These are phyloP conservation scores for Syzygium oleosum DNA, from an alignment of 345 rosid genomes.

Conservation along the genomic window DNA sequence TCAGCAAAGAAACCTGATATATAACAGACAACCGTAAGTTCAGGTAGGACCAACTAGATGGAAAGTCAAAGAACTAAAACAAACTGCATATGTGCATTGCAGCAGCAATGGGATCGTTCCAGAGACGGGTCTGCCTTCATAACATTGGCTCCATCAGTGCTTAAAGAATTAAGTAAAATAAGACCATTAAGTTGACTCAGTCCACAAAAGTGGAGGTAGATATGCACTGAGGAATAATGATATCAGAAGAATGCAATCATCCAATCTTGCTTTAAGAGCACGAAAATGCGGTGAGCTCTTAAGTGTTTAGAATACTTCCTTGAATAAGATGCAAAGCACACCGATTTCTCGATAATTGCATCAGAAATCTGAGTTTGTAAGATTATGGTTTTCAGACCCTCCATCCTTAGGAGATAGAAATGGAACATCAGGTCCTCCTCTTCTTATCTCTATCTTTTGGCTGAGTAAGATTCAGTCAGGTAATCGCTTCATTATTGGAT, in stretches of 20 bases:
- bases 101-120: background rate
- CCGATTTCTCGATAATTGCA: background rate
- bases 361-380: background rate
- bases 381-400: background rate
- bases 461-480: background rate
- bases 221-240: background rate
- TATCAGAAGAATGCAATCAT: background rate
- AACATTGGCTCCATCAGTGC: background rate
- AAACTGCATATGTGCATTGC: background rate
- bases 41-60: background rate
- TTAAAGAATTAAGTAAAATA: background rate
- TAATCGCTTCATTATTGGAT: background rate
- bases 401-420: background rate
- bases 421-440: background rate
- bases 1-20: conserved; percentile 54
- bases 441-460: background rate
- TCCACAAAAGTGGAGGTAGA: background rate
- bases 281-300: background rate
- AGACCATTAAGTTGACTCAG: background rate
- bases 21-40: background rate
- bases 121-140: background rate
- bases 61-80: background rate
- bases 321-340: background rate
- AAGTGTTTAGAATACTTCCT: background rate
- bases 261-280: background rate